Evolutionary conservation across 306 rosid genomes (phyloP), one percentile per base, ranked within the genome.

Genomic region (Sechiopsis laciniata): DNA sequence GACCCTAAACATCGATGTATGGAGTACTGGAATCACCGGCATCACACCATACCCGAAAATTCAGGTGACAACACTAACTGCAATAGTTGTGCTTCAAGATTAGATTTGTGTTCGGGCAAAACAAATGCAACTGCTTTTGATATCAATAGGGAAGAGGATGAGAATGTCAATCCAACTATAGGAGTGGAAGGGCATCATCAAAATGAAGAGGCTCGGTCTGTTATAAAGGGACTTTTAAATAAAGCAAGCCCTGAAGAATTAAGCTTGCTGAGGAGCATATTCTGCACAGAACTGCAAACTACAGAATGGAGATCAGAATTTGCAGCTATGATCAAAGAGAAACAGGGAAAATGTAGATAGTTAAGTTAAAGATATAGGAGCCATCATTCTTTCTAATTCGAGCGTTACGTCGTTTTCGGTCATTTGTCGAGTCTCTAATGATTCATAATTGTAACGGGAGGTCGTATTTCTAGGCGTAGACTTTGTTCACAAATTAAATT

Each of bases 11-110:
- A 88, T 77, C 85, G 76, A 77, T 92, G 92, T 65, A 19, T 26
- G 51, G 97, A 87, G 82, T 92, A 92, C 75, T 92, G 97, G 96
- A 85, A 84, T 74, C 80, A 85, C 89, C 85, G 71, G 82, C 24
- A 2, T 55, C 55, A 17, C 51, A 76, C 76, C 15, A 9, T 22
- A 48, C 73, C 73, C 3, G 21, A 35, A 68, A 68, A 68, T 48
- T 57, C 57, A 4, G 73, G 74, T 68, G 74, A 78, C 5, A 21
- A 48, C 32, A 61, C 67, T 26, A 74, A 79, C 54, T 67, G 60
- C 63, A 26, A 54, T 72, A 85, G 79, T 80, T 77, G 57, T 59
- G 69, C 76, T 20, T 48, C 22, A 51, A 81, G 75, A 76, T 80
- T 78, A 64, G 77, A 80, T 62, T 76, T 77, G 73, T 77, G 80